Percentiles rank a stretch among this genome's conserved stretches.
Conservation (phyloP, 371 early-diverging fungal species). For the Circinella umbellata region DNA sequence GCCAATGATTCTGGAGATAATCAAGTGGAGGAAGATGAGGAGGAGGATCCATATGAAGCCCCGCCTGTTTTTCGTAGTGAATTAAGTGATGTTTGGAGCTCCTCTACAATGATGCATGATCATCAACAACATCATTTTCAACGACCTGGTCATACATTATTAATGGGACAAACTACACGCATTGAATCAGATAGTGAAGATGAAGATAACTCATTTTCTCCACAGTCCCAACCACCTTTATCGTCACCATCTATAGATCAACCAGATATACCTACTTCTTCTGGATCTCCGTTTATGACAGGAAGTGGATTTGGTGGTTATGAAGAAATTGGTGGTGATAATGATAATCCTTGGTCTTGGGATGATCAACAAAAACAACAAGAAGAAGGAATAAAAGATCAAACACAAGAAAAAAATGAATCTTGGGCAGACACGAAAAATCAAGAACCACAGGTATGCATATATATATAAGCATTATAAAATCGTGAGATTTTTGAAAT, state of each 20-base stretch:
- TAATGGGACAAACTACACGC: conserved; percentile 2
- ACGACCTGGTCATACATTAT: background rate
- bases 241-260: background rate
- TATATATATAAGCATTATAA: background rate
- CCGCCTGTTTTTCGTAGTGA: conserved; percentile 19
- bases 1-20: too few relatives aligned
- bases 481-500: background rate
- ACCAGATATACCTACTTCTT: background rate
- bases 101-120: background rate
- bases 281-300: background rate
- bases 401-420: background rate
- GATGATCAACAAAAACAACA: conserved; percentile 8
- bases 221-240: background rate
- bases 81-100: conserved; percentile 16
- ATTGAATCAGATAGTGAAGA: conserved; percentile 32
- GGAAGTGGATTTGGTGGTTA: conserved; percentile 25
- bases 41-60: background rate
- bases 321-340: conserved; percentile 29
- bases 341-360: conserved; percentile 24
- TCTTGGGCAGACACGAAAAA: background rate
- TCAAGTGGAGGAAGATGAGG: background rate
- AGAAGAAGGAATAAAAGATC: background rate
- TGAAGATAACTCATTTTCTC: conserved; percentile 23
- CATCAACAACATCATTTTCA: background rate
- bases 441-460: background rate